Evolutionary conservation across 148 eudicot genomes (phyloP).

Genomic region (Talinum fruticosum): DNA sequence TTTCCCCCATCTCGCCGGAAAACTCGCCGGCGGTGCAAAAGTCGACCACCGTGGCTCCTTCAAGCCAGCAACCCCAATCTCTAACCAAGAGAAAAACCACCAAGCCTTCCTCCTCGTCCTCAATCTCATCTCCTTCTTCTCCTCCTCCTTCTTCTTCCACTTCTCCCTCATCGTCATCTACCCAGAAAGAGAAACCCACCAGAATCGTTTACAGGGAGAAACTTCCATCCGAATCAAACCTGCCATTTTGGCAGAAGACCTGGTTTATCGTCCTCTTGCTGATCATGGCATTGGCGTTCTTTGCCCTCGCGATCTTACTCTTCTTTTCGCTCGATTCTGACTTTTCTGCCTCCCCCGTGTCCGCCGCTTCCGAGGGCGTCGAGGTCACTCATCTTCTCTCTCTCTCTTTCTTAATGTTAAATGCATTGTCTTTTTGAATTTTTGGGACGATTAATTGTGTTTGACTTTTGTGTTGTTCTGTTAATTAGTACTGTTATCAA

Average conservation of each 20-base stretch:
- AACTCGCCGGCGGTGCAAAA: conserved; percentile 16
- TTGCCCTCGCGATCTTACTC: conserved; percentile 63
- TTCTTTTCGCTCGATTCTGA: conserved; percentile 67
- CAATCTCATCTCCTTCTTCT: conserved; percentile 2
- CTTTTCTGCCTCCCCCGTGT: conserved; percentile 27
- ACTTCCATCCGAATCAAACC: conserved; percentile 32
- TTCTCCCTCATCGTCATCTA: conserved; percentile 24
- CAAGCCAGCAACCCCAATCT: conserved; percentile 34
- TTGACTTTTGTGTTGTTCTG: conserved; percentile 3
- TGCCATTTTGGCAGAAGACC: conserved; percentile 72
- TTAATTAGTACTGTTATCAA: neutral
- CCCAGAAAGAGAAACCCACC: conserved; percentile 29
- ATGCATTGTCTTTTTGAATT: neutral
- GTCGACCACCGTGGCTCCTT: conserved; percentile 66
- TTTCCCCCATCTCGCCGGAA: conserved; percentile 18
- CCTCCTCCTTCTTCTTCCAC: conserved; percentile 19
- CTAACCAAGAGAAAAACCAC: conserved; percentile 53
- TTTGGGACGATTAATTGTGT: conserved; percentile 4
- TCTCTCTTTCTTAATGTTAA: neutral
- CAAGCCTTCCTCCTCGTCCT: conserved; percentile 22
- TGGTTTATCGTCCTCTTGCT: conserved; percentile 66
- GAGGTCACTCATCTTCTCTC: conserved; percentile 22
- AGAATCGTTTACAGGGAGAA: conserved; percentile 51
- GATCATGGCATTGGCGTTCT: conserved; percentile 64
- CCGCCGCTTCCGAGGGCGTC: conserved; percentile 38